Base-by-base conservation (phyloP, 108 stramenopile genomes). In the Pseudonitzschia pungens region DNA sequence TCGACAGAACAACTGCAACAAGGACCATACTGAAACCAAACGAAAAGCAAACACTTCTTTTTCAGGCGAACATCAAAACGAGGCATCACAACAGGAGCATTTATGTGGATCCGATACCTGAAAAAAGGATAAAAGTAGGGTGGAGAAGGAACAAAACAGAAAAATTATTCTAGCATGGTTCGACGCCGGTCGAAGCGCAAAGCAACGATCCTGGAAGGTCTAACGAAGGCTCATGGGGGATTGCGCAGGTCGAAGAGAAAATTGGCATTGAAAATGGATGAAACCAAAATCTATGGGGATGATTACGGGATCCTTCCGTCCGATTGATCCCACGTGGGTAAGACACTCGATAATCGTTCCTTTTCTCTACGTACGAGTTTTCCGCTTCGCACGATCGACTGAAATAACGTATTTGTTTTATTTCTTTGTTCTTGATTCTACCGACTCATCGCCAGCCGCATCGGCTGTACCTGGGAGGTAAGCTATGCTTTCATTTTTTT, bases 401-500 rank as follows among this genome's bases (percentile, higher is more conserved):
- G 2, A 63, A 36, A 5, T 36, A 6, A 5, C 36, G 41, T 22
- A 29, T 42, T 26, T 63, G 1, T 7, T 29, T 32, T 63, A 2
- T 2, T 42, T 63, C 36, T 14, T 2, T 32, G n/a, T 26, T 27
- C 21, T 31, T 48, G 15, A 1, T 50, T 68, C 66, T 36, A 5
- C 36, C 36, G 6, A 36, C 36, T 36, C 36, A 6, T 5, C 45
- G 89, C 89, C 90, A 66, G 76, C 83, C 48, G 90, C 93, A 55
- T 86, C 85, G 53, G 87, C 90, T 43, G 92, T 93, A 75, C 92
- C 93, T 64, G 89, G 82, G 62, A 81, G 92, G 92, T 92, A 68
- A 76, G 91, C 76, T 15, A 40, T 48, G 18, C 42, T 18, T 48
- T 48, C 7, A 48, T 10, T 18, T 48, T 79, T 0, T 55, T 54